A percentile compares a stretch with the other conserved stretches of the same genome.
Conservation (phyloP, 2,329 filamentous ascomycete genomes). For the Monilinia fructigena region DNA sequence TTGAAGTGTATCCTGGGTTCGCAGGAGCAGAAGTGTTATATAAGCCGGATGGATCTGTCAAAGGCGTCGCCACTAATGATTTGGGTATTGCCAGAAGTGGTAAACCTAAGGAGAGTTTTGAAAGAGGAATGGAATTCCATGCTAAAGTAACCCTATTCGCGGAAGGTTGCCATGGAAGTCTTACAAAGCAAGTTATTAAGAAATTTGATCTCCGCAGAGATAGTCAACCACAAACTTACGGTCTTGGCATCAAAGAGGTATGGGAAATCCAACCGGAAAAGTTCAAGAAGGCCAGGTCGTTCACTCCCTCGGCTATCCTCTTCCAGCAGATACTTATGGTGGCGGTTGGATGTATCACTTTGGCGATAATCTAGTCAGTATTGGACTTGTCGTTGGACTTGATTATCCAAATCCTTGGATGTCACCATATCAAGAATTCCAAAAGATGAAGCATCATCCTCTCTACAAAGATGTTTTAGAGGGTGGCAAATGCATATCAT, state of each 20-base stretch:
- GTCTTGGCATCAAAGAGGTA: constrained; percentile 90
- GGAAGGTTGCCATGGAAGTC: constrained; percentile 92
- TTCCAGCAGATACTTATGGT: constrained; percentile 86
- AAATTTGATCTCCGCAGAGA: constrained; percentile 89
- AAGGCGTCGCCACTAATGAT: constrained; percentile 94
- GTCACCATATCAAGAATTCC: constrained; percentile 93
- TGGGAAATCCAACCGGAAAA: constrained; percentile 96
- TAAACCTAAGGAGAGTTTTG: constrained; percentile 84
- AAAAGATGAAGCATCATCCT: constrained; percentile 98
- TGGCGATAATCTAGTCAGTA: constrained; percentile 89
- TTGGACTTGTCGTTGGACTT: constrained; percentile 87
- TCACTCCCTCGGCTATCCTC: constrained; percentile 90
- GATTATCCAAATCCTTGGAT: constrained; percentile 98
- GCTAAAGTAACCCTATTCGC: constrained; percentile 86
- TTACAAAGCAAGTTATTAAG: constrained; percentile 92
- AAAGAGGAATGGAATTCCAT: constrained; percentile 98
- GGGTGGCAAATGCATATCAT: constrained; percentile 95
- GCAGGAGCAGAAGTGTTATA: constrained; percentile 93
- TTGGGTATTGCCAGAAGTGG: constrained; percentile 80
- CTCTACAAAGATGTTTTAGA: constrained; percentile 83
- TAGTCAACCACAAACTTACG: constrained; percentile 93
- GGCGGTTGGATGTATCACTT: constrained; percentile 99
- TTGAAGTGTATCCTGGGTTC: constrained; percentile 95
- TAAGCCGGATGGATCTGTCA: constrained; percentile 79
- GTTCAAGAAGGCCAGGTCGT: constrained; percentile 79